phyloP scores from a whole-genome alignment of 305 asterid genomes.

The Fraxinus greggii region DNA sequence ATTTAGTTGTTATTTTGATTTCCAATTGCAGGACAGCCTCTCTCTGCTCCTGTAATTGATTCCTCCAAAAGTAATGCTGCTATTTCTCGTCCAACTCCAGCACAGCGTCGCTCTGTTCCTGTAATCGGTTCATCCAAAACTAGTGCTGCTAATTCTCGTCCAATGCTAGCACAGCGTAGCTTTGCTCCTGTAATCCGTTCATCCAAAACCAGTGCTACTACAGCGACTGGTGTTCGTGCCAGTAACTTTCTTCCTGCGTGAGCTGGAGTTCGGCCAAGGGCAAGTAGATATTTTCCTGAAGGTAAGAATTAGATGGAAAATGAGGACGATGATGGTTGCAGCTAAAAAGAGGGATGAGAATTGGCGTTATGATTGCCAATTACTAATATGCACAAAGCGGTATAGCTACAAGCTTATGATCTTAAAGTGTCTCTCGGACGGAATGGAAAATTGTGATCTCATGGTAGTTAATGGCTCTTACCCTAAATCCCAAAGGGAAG shows the following conservation, averaged over 20 bases:
- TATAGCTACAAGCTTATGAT: background rate
- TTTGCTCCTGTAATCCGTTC: background rate
- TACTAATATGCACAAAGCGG: background rate
- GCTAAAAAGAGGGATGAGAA: background rate
- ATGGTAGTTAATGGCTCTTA: background rate
- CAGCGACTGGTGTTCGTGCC: background rate
- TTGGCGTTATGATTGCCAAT: background rate
- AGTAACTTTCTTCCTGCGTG: background rate
- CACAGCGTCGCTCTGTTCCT: background rate
- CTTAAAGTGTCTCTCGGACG: background rate
- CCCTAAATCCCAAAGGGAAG: background rate
- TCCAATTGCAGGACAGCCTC: background rate
- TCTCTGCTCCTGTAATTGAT: background rate
- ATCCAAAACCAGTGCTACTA: background rate
- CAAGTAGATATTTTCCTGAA: background rate
- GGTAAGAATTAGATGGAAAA: background rate
- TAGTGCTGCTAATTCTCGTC: background rate
- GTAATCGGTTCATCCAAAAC: background rate
- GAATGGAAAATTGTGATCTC: background rate
- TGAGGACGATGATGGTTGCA: background rate
- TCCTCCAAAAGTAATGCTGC: background rate
- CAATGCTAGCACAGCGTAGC: background rate
- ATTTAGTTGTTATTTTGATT: too few species aligned
- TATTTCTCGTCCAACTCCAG: background rate
- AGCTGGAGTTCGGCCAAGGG: background rate